Base-by-base conservation (phyloP, 306 rosid species). In the Prunus mira region DNA sequence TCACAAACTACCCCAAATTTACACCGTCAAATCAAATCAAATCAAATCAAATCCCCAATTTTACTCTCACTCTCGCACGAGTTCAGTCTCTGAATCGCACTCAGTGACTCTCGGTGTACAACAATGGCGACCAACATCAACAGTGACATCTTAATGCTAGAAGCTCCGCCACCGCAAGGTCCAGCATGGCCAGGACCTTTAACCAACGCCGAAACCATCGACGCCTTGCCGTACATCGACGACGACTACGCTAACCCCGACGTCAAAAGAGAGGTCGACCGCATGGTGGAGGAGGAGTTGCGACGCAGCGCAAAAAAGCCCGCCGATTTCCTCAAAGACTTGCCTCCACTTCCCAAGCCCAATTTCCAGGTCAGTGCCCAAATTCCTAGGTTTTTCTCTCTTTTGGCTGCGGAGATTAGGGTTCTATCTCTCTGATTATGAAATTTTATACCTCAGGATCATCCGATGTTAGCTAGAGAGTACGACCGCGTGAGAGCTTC, bases 181-280 rank as follows among this genome's bases (percentile, higher is more conserved):
- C 88, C 88, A 8, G 52, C 81, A 10, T 83, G 88, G 83, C 74
- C 77, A 1, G 77, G 81, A 17, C 86, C 75, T 30, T 58, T 82
- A 32, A 85, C 85, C 14, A 83, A 87, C 79, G 90, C 95, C 4
- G 93, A 92, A 76, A 78, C 87, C 51, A 87, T 92, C 65, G 97
- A 95, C 63, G 98, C 98, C 28, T 78, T 95, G 83, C 97, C 98
- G 45, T 95, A 95, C 89, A 90, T 95, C 67, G 98, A 95, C 78
- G 95, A 86, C 27, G 97, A 92, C 89, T 95, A 95, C 81, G 85
- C 87, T 15, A 69, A 89, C 75, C 87, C 91, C 2, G 70, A 85
- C 60, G 93, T 95, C 50, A 95, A 95, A 83, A 58, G 76, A 6
- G 98, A 92, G 78, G 98, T 95, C 51, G 97, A 92, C 79, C 95